Evolutionary conservation across 257 asterid genomes (phyloP).

Genomic region (Penstemon eatonii): DNA sequence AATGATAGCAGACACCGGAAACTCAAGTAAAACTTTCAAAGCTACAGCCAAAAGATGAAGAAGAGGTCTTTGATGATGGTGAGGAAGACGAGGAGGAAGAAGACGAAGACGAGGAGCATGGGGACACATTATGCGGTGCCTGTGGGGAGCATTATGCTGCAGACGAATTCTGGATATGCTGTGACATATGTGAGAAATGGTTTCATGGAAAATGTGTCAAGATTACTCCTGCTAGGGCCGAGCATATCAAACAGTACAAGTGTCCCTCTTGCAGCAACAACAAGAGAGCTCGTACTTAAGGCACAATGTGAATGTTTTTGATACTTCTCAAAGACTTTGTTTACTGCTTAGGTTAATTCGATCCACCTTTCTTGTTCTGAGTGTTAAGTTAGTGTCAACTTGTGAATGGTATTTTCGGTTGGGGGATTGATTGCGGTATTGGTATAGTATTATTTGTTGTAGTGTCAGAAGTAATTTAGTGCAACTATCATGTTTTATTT

Average conservation of each 20-base stretch:
- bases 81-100: constrained; percentile 73
- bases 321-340: constrained; percentile 19
- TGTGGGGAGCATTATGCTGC: constrained; percentile 64
- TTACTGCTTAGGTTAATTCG: constrained; percentile 17
- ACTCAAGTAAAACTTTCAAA: constrained; percentile 39
- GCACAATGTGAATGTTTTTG: constrained; percentile 4
- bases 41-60: constrained; percentile 51
- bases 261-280: constrained; percentile 81
- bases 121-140: constrained; percentile 65
- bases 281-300: constrained; percentile 56
- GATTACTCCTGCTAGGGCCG: constrained; percentile 76
- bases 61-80: constrained; percentile 39
- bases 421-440: background rate
- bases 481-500: constrained; percentile 17
- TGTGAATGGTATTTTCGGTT: constrained; percentile 34
- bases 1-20: constrained; percentile 40
- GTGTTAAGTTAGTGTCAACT: constrained; percentile 24
- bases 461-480: constrained; percentile 21
- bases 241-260: constrained; percentile 76
- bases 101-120: constrained; percentile 69
- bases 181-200: constrained; percentile 84
- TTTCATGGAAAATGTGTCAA: constrained; percentile 91
- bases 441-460: constrained; percentile 30
- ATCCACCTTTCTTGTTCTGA: constrained; percentile 19
- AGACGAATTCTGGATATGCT: constrained; percentile 82